phyloP scores from a whole-genome alignment of 257 asterid genomes.

The Apocynum venetum region DNA sequence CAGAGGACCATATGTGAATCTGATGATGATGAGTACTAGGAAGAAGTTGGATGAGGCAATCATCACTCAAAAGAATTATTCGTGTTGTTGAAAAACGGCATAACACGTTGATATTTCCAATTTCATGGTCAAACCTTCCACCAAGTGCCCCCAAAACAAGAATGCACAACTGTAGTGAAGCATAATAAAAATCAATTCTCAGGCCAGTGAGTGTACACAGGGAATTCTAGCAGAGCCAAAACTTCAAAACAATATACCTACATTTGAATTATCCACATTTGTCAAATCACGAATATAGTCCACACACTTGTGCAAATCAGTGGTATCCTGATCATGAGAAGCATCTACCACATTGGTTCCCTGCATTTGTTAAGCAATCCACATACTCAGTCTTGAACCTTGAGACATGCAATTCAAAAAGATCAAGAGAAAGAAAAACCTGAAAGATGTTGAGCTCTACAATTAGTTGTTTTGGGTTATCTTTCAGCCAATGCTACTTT shows the following conservation, averaged over 20 bases:
- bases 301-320: constrained; percentile 88
- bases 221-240: neutral
- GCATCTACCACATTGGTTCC: constrained; percentile 70
- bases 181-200: neutral
- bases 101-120: constrained; percentile 76
- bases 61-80: constrained; percentile 75
- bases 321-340: constrained; percentile 83
- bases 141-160: constrained; percentile 96
- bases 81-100: constrained; percentile 56
- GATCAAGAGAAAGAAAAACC: neutral
- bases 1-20: constrained; percentile 49
- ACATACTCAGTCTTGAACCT: constrained; percentile 10
- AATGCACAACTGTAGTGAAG: constrained; percentile 59
- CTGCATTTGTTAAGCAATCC: constrained; percentile 43
- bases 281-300: constrained; percentile 50
- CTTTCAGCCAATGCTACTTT: neutral
- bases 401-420: constrained; percentile 11
- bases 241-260: constrained; percentile 27
- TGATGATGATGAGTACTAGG: constrained; percentile 62
- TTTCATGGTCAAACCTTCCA: constrained; percentile 95
- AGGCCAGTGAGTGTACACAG: neutral
- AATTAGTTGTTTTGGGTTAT: neutral
- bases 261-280: constrained; percentile 44
- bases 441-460: neutral
- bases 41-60: constrained; percentile 87